Evolutionary conservation across 768 basidiomycete genomes (phyloP).

Genomic region (Naganishia friedmannii): DNA sequence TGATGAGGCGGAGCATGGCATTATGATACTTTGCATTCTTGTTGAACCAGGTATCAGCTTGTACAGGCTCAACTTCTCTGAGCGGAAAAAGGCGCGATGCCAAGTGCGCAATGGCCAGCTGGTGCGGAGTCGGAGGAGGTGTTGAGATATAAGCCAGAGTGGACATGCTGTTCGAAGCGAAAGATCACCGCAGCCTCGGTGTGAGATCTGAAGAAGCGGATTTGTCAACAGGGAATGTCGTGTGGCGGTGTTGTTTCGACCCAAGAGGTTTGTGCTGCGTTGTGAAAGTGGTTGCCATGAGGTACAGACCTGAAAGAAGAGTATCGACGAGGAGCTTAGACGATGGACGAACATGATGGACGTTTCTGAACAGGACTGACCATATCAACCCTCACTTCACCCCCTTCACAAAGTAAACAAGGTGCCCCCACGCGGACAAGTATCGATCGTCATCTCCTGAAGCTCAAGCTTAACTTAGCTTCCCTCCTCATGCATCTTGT

Average conservation of each 20-base stretch:
- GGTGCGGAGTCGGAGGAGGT: conserved; percentile 26
- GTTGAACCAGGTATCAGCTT: conserved; percentile 28
- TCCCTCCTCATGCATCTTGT: not conserved
- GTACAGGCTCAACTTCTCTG: not conserved
- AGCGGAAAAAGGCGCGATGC: conserved; percentile 23
- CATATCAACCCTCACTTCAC: not conserved
- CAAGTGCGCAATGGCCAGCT: conserved; percentile 19
- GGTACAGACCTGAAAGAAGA: too few species aligned
- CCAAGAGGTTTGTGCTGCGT: too few species aligned
- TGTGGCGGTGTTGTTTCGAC: too few species aligned
- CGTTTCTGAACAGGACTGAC: not conserved
- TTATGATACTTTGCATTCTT: conserved; percentile 29
- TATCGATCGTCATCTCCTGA: conserved; percentile 16
- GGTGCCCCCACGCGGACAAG: not conserved
- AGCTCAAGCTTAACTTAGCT: not conserved
- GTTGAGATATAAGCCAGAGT: conserved; percentile 27
- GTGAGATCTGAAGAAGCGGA: too few species aligned
- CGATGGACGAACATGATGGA: not conserved
- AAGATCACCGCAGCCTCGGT: not conserved
- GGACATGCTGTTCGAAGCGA: conserved; percentile 3
- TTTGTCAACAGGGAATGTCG: too few species aligned
- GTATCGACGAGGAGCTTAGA: not conserved
- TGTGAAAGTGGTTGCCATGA: too few species aligned
- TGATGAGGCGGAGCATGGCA: conserved; percentile 24
- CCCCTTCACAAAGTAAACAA: conserved; percentile 25